Evolutionary conservation across 2,329 filamentous ascomycete genomes (phyloP), one percentile per base, ranked within the genome.

Genomic region (Hypoxylon sp.): DNA sequence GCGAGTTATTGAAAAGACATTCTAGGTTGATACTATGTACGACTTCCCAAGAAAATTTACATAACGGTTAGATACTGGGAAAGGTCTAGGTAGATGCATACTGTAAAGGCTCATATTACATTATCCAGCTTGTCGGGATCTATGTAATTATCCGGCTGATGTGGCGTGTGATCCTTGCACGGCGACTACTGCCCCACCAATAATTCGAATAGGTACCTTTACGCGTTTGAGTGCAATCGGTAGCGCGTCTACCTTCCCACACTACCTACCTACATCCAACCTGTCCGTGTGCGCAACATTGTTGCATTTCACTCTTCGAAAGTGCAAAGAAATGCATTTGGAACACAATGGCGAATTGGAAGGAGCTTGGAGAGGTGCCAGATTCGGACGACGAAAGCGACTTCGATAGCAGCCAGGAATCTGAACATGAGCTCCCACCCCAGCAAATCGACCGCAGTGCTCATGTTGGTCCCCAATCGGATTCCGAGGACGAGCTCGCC

Each of bases 351-450:
- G 77, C 75, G 68, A 78, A 76, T 72, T 81, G 79, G 79, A 79
- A 80, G 77, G 77, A 79, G 74, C 72, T 78, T 76, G 79, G 79
- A 72, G 79, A 79, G 72, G 79, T 81, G 72, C 79, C 79, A 48
- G 79, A 81, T 71, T 81, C 79, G 71, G 79, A 81, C 71, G 79
- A 81, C 70, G 79, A 81, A 74, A 76, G 74, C 57, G 66, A 64
- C 3, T 74, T 78, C 70, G 77, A 80, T 65, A 78, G 74, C 6
- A 69, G 64, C 58, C 74, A 79, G 54, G 76, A 78, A 67, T 75
- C 71, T 12, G 69, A 72, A 44, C 60, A 69, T 48, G 61, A 67
- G 22, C 62, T 66, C 30, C 67, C 63, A 50, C 49, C 36, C 14
- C 62, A 65, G 5, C 28, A 38, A 53, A 51, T n/a, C 22, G 48